Evolutionary conservation across 441 rosid genomes (phyloP).

Genomic region (Kokia cookei): DNA sequence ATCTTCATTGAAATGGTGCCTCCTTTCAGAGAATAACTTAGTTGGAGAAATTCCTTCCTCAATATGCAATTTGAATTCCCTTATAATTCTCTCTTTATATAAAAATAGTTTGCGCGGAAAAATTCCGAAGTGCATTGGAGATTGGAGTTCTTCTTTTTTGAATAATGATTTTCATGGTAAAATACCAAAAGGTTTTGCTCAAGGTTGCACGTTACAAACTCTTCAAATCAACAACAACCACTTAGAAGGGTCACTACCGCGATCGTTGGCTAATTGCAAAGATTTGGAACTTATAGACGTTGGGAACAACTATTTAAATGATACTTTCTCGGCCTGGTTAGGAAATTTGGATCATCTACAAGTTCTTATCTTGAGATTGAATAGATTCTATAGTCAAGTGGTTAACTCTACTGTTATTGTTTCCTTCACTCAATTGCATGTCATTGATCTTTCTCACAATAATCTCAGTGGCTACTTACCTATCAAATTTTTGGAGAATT

Average conservation of each 20-base stretch:
- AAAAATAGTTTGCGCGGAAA: background rate
- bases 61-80: too few species aligned
- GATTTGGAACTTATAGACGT: conserved; percentile 15
- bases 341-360: background rate
- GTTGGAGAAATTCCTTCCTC: too few species aligned
- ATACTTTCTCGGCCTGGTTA: background rate
- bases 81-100: too few species aligned
- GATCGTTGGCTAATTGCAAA: background rate
- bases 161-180: conserved; percentile 4
- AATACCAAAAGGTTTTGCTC: background rate
- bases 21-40: too few species aligned
- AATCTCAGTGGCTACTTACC: conserved; percentile 4
- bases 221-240: conserved; percentile 4
- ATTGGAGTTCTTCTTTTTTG: background rate
- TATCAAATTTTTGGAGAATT: background rate
- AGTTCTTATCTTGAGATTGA: conserved; percentile 5
- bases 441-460: conserved; percentile 13
- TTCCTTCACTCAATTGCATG: background rate
- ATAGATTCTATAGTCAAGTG: background rate
- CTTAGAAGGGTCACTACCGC: conserved; percentile 9
- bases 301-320: conserved; percentile 11
- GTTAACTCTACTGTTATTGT: background rate
- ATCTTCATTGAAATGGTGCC: too few species aligned
- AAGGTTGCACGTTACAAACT: background rate
- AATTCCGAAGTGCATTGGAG: conserved; percentile 9